Percentiles rank a stretch among this genome's conserved stretches.
phyloP scores from a whole-genome alignment of 2,329 filamentous ascomycete genomes.

The Aaosphaeria arxii region DNA sequence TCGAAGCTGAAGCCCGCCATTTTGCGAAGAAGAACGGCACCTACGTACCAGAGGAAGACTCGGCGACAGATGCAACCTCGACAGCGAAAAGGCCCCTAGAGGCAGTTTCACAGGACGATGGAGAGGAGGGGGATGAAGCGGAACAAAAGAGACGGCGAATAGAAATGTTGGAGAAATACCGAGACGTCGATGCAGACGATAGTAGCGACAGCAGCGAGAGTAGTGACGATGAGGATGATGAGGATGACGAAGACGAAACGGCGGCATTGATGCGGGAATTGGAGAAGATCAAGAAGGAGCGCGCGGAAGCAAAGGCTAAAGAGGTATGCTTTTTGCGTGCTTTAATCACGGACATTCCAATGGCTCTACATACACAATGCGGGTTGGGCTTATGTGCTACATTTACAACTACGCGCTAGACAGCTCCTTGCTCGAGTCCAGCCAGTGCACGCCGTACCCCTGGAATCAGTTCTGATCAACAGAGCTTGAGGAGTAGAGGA shows the following conservation, averaged over 20 bases:
- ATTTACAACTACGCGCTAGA: too few species aligned
- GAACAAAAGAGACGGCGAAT: conserved; percentile 76
- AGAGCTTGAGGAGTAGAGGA: too few species aligned
- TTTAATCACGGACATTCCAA: too few species aligned
- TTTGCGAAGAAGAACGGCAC: conserved; percentile 79
- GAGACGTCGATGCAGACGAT: conserved; percentile 80
- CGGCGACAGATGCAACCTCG: conserved; percentile 36
- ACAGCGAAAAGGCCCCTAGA: conserved; percentile 65
- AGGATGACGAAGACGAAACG: conserved; percentile 71
- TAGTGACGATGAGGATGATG: conserved; percentile 57
- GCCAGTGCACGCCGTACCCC: too few species aligned
- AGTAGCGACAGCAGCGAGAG: conserved; percentile 53
- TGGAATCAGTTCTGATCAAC: too few species aligned
- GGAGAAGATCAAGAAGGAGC: conserved; percentile 87
- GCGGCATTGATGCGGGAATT: conserved; percentile 89
- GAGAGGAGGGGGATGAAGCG: conserved; percentile 60
- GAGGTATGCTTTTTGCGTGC: conserved; percentile 49
- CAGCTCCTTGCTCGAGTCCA: too few species aligned
- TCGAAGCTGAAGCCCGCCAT: conserved; percentile 83
- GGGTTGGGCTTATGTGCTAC: too few species aligned
- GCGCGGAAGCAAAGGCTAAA: conserved; percentile 75
- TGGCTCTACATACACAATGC: too few species aligned
- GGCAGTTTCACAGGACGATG: conserved; percentile 41
- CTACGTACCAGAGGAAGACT: conserved; percentile 48
- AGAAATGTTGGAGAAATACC: conserved; percentile 76